Evolutionary conservation across 108 stramenopile species (phyloP).

Genomic region (Craspedostauros australis): DNA sequence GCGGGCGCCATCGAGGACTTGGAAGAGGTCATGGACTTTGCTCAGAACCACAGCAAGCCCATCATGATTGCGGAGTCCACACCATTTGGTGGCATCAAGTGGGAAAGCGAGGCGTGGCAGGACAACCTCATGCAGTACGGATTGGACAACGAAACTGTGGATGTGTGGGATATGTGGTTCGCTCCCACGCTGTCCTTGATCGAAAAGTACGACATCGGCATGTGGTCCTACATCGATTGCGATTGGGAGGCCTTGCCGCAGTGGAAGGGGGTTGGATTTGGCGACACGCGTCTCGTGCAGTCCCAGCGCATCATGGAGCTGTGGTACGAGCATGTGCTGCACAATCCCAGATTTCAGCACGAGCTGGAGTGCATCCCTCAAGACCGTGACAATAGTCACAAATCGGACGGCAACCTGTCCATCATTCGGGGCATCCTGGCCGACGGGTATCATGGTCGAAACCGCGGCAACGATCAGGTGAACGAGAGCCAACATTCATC

Average conservation of each 20-base stretch:
- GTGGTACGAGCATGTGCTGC: constrained; percentile 52
- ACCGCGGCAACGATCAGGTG: too few relatives aligned
- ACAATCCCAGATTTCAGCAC: constrained; percentile 28
- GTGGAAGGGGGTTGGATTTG: constrained; percentile 83
- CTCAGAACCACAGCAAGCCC: constrained; percentile 37
- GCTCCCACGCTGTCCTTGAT: constrained; percentile 63
- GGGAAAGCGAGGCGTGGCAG: neutral
- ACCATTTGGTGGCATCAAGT: constrained; percentile 75
- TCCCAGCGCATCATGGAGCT: constrained; percentile 45
- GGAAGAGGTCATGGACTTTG: constrained; percentile 71
- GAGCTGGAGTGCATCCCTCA: too few relatives aligned
- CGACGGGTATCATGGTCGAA: too few relatives aligned
- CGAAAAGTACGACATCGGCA: constrained; percentile 62
- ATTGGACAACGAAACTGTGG: constrained; percentile 12
- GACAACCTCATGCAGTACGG: neutral
- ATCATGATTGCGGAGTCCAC: constrained; percentile 91
- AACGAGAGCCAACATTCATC: too few relatives aligned
- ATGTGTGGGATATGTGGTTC: constrained; percentile 76
- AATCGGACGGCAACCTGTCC: too few relatives aligned
- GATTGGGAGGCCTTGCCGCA: constrained; percentile 82
- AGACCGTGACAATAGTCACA: too few relatives aligned
- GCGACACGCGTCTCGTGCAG: constrained; percentile 66
- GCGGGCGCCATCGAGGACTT: constrained; percentile 45
- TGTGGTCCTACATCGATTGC: constrained; percentile 91
- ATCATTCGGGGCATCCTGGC: too few relatives aligned